Evolutionary conservation across 208 protist genomes (phyloP).

Genomic region (Leishmania tarentolae): DNA sequence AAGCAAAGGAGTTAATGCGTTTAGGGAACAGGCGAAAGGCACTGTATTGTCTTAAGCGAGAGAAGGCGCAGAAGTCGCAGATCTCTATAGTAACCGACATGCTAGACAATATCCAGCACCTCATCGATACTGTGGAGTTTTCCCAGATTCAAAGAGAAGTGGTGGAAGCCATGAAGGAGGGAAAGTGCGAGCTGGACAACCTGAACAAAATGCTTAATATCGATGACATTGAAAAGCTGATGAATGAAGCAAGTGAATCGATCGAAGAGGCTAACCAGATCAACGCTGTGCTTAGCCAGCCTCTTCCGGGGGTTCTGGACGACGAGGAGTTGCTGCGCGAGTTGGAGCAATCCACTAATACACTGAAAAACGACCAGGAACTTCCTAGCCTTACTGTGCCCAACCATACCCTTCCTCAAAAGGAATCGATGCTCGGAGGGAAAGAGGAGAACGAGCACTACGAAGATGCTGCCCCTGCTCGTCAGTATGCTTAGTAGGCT

Average conservation of each 20-base stretch:
- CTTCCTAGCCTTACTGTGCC: conserved; percentile 37
- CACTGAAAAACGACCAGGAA: conserved; percentile 14
- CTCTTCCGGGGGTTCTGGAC: conserved; percentile 41
- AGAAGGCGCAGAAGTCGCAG: conserved; percentile 61
- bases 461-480: conserved; percentile 1
- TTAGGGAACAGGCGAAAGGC: conserved; percentile 74
- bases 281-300: conserved; percentile 61
- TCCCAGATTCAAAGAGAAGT: conserved; percentile 77
- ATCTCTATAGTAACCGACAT: conserved; percentile 65
- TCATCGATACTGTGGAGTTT: conserved; percentile 84
- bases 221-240: conserved; percentile 80
- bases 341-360: conserved; percentile 28
- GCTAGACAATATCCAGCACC: conserved; percentile 77
- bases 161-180: conserved; percentile 60
- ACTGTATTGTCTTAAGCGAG: conserved; percentile 81
- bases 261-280: conserved; percentile 75
- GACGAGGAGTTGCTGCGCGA: conserved; percentile 74
- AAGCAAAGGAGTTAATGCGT: conserved; percentile 66
- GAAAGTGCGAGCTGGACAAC: conserved; percentile 71
- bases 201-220: conserved; percentile 87
- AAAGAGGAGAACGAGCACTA: conserved; percentile 10
- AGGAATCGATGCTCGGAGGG: background rate
- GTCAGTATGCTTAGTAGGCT: conserved; percentile 26
- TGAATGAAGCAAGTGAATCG: conserved; percentile 75
- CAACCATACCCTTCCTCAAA: conserved; percentile 15